Base-by-base conservation (phyloP, 116 monocot genomes). In the Zostera marina region DNA sequence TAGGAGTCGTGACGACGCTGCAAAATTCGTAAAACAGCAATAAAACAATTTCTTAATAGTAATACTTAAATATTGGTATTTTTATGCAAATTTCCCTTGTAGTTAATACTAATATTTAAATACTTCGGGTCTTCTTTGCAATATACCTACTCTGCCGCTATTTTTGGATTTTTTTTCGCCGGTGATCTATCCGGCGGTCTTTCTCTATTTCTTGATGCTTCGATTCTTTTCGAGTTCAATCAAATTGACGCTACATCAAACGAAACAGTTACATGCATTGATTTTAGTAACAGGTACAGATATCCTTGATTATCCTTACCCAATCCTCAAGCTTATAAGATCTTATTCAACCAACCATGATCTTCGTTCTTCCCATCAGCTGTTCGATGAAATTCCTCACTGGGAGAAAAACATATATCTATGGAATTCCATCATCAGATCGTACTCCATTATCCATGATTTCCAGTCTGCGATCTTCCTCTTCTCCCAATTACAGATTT, bases 391-490 rank as follows among this genome's bases (percentile, higher is more conserved):
- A 72, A 66, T 41, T 64, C 71, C 79, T 61, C 66, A 44, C 8
- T 56, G 73, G 59, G 64, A 49, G 10, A 64, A 68, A 62, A 66
- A 54, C 54, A 54, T 67, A 42, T 60, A 68, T 61, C 59, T 77
- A 10, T 79, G 74, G 71, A 87, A 87, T 47, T 63, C 87, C 52
- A 69, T 87, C 47, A 82, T 87, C 25, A 68, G 87, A 53, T 79
- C 74, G 42, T 65, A 77, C 42, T 79, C 87, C 56, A 42, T 47
- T 9, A 15, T 15, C 54, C 66, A 32, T 23, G 55, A 81, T 24
- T 69, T 81, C 44, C 15, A 15, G 44, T 42, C 16, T 8, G 73
- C 75, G 9, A 71, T 59, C 44, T 39, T 49, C 15, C 69, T 87
- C 56, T 79, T 87, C 69, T 16, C 53, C 44, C 63, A 39, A 15